Evolutionary conservation across 768 basidiomycete species (phyloP).

Genomic region (Podaxis rugospora): DNA sequence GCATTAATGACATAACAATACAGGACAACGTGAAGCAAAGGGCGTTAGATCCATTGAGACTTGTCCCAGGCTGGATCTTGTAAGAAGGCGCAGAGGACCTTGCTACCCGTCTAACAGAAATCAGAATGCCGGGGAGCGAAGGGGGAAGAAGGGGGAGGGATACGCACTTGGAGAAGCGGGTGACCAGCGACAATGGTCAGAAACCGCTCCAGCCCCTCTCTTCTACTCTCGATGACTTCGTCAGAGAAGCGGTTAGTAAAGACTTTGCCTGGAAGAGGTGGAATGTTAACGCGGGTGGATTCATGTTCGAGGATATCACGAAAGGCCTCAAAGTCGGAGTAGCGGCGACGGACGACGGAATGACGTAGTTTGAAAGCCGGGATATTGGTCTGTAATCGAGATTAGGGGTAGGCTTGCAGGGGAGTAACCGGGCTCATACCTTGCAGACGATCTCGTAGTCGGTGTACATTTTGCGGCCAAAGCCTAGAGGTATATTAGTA

Average conservation of each 20-base stretch:
- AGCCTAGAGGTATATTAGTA: slow-evolving; percentile 44
- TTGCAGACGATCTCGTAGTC: slow-evolving; percentile 99
- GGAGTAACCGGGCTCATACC: slow-evolving; percentile 38
- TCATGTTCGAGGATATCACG: slow-evolving; percentile 97
- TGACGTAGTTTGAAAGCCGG: slow-evolving; percentile 96
- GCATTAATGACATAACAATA: background rate
- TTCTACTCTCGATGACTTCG: slow-evolving; percentile 88
- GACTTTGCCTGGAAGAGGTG: slow-evolving; percentile 94
- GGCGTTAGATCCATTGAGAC: slow-evolving; percentile 62
- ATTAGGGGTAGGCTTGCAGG: background rate
- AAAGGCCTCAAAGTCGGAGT: slow-evolving; percentile 95
- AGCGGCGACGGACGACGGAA: slow-evolving; percentile 82
- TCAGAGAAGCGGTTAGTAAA: slow-evolving; percentile 98
- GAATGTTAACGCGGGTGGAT: slow-evolving; percentile 96
- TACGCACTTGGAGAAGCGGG: slow-evolving; percentile 84
- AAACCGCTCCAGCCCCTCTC: slow-evolving; percentile 94
- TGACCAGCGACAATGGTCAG: slow-evolving; percentile 96
- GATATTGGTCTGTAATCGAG: slow-evolving; percentile 78
- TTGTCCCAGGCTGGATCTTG: slow-evolving; percentile 94
- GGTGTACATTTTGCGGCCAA: slow-evolving; percentile 98
- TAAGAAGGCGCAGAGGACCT: slow-evolving; percentile 92
- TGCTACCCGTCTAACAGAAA: slow-evolving; percentile 77
- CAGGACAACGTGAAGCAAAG: background rate
- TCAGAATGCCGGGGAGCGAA: background rate
- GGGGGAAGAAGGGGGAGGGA: background rate